A percentile compares a stretch with the other conserved stretches of the same genome.
Conservation (phyloP, 176 grass and related monocot species). For the Lolium perenne region DNA sequence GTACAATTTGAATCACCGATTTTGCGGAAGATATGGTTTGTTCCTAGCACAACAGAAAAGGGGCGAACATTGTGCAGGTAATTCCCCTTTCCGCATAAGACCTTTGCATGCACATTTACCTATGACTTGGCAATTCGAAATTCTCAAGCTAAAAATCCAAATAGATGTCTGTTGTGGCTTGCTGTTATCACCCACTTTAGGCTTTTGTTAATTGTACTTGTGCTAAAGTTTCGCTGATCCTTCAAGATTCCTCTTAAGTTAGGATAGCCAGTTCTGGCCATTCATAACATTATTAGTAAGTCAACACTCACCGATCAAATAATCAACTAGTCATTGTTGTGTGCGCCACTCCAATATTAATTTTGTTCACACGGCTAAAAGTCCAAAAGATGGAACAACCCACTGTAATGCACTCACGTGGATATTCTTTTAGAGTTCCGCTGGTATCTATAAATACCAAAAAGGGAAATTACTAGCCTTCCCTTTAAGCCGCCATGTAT, state of each 20-base stretch:
- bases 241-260: neutral
- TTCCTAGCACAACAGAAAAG: slow-evolving; percentile 82
- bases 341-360: neutral
- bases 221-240: slow-evolving; percentile 3
- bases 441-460: slow-evolving; percentile 5
- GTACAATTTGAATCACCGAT: slow-evolving; percentile 88
- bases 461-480: slow-evolving; percentile 23
- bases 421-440: neutral
- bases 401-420: neutral
- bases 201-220: neutral
- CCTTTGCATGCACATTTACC: neutral
- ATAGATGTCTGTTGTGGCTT: neutral
- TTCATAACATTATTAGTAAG: neutral
- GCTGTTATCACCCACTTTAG: neutral
- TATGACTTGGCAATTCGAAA: neutral
- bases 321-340: neutral
- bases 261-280: neutral
- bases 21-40: slow-evolving; percentile 83
- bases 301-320: slow-evolving; percentile 3
- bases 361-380: neutral
- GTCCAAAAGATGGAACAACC: neutral
- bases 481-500: slow-evolving; percentile 13
- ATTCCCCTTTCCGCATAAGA: neutral
- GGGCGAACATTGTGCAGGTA: slow-evolving; percentile 87
- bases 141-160: neutral